phyloP scores from a whole-genome alignment of 371 early-diverging fungal species.

The Mucor circinelloides region DNA sequence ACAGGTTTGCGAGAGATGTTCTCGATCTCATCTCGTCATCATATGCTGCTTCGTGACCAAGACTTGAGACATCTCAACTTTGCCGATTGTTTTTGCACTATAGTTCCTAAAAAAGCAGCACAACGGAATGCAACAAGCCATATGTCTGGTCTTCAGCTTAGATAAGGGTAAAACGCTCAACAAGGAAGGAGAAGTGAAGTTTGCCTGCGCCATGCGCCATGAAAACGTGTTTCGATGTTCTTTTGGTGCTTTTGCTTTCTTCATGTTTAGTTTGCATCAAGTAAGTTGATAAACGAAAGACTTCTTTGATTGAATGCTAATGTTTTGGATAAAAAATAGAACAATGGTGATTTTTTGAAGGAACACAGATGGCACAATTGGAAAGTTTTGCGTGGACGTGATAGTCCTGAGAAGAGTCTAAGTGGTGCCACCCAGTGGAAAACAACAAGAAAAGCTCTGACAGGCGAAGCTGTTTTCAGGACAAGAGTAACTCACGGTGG shows the following conservation, averaged over 20 bases:
- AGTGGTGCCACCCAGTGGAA: too few species aligned
- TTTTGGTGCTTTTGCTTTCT: conserved; percentile 14
- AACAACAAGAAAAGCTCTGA: too few species aligned
- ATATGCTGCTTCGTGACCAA: conserved; percentile 15
- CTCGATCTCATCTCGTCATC: conserved; percentile 8
- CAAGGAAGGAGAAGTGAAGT: conserved; percentile 2
- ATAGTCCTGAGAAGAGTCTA: too few species aligned
- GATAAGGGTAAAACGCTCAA: conserved; percentile 1
- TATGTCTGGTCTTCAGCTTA: background rate
- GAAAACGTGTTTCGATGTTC: conserved; percentile 5
- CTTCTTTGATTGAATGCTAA: too few species aligned
- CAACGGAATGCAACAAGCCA: background rate
- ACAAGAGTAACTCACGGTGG: too few species aligned
- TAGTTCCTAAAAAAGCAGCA: conserved; percentile 4
- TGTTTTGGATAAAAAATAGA: too few species aligned
- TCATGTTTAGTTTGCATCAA: background rate
- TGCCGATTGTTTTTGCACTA: conserved; percentile 10
- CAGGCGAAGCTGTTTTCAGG: too few species aligned
- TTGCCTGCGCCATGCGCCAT: conserved; percentile 3
- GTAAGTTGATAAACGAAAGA: background rate
- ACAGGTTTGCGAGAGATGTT: conserved; percentile 5
- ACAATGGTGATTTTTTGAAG: background rate
- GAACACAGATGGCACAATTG: too few species aligned
- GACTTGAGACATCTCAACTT: conserved; percentile 7
- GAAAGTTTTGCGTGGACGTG: too few species aligned